Evolutionary conservation across 768 basidiomycete genomes (phyloP), one percentile per base, ranked within the genome.

Genomic region (Cystobasidium onofrii): DNA sequence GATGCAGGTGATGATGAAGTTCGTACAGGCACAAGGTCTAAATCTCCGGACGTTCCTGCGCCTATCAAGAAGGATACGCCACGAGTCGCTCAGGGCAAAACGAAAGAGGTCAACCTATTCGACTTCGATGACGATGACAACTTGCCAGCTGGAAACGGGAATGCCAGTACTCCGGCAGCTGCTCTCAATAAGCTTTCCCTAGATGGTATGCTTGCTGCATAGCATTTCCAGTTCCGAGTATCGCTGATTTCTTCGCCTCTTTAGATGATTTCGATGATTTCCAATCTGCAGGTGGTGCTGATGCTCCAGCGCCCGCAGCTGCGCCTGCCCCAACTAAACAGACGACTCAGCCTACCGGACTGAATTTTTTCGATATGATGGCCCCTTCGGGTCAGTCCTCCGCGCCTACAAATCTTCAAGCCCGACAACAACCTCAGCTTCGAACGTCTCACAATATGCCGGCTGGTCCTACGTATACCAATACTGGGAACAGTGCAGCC

Each of bases 1-100:
- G 90, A 95, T 76, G 96, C 95, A 15, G 95, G 95, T 1, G 84
- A 85, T 44, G 92, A 92, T 73, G 94, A 97, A 74, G 92, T 95
- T 31, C 80, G 82, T 3, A 79, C 83, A 17, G 76, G 82, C 1
- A 81, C 84, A 12, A 77, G 41, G 33, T 18, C 69, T 20, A 62
- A 43, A n/a, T 55, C 69, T 10, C 27, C 69, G 2, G 33, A 23
- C 27, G 69, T 52, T 27, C n/a, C 73, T 23, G 60, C 64, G 20
- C 61, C 85, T 1, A 80, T 84, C 9, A 41, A 64, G 29, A 63
- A 75, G n/a, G 55, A 73, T 6, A 43, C 73, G 17, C 57, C 64
- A 27, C 71, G 66, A 1, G 46, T 57, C 12, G 54, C 73, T 12
- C 41, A 75, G n/a, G 81, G 84, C 1, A 81, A 82, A 52, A 74